Evolutionary conservation across 1,139 yeast genomes (phyloP), one percentile per base, ranked within the genome.

Genomic region (Yamadazyma jaroonii): DNA sequence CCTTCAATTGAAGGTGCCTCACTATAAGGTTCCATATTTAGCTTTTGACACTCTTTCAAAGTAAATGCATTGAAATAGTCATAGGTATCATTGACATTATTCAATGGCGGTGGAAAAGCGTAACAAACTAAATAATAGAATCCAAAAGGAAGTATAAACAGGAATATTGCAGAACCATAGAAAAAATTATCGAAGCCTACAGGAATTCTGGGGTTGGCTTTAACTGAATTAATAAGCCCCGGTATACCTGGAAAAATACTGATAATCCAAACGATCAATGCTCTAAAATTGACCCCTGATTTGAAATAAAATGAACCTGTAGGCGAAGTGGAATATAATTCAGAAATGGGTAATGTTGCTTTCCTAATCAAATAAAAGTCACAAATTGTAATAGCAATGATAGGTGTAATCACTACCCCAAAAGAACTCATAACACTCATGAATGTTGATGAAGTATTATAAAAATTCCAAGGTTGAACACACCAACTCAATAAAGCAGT

Each of bases 251-350:
- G 48, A n/a, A 40, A 44, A 14, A 47, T 40, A 25, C 45, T 59
- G 7, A 51, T 42, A 1, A 59, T 11, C 52, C 63, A 63, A 11
- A 62, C 55, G 6, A 44, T 35, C 9, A 63, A 38, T 8, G 61
- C 53, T 42, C 68, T 54, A 54, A 58, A 57, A 45, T 69, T 64
- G 36, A 62, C 35, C 3, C 75, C 75, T 13, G 52, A 34, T 28
- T 52, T 45, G 44, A 55, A 68, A 27, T 45, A 48, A 32, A 43
- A 52, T 4, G 34, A 38, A 7, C 50, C 54, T 3, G 39, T 31
- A 1, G 41, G 21, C 1, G 33, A 20, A 14, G 42, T 42, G 14
- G 47, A 36, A 38, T 48, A 52, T 15, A 50, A 39, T 11, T 50
- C 50, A 17, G 45, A 39, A 20, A 52, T 29, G 3, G 45, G 45